Evolutionary conservation across 139 green algal genomes (phyloP), one percentile per base, ranked within the genome.

Genomic region (Auxenochlorella protothecoides): DNA sequence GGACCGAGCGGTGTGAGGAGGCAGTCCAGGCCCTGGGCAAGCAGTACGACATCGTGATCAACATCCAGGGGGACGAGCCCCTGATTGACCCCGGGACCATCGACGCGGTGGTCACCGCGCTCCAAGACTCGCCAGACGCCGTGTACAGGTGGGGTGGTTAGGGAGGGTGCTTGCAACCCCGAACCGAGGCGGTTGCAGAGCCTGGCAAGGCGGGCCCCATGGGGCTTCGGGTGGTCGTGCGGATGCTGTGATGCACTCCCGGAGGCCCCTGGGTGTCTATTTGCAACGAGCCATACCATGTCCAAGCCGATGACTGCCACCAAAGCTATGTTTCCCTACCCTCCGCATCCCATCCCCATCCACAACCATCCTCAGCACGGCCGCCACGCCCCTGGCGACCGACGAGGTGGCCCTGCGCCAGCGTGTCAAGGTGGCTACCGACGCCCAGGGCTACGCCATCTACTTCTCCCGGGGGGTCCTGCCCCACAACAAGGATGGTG

Each of bases 31-130:
- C 74, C 63, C 65, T 90, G 59, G 59, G 59, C 5, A 53, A 72
- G 13, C 56, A 76, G 14, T 92, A 75, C 53, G 87, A 93, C 74
- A 77, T 89, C 5, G 87, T 91, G n/a, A 76, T 93, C 55, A 93
- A 92, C 73, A 85, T 92, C 44, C 87, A 93, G 77, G 87, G 85
- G 0, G 87, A 92, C 69, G 87, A 92, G 82, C 88, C 88, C 7
- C 72, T 92, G 63, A 83, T 92, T 12, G 87, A 92, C 59, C 83
- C 87, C 0, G 77, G 83, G n/a, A 78, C 81, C 70, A 92, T 92
- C 6, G 86, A 93, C 68, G 81, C 73, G 4, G 76, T 90, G 53
- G 87, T 92, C 55, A 8, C n/a, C 8, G 84, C 82, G 10, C 78
- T 92, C 59, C 73, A 87, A 78, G 68, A 80, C 4, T 59, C 66